phyloP scores from a whole-genome alignment of 805 yeast species.

The Candida glaebosa region DNA sequence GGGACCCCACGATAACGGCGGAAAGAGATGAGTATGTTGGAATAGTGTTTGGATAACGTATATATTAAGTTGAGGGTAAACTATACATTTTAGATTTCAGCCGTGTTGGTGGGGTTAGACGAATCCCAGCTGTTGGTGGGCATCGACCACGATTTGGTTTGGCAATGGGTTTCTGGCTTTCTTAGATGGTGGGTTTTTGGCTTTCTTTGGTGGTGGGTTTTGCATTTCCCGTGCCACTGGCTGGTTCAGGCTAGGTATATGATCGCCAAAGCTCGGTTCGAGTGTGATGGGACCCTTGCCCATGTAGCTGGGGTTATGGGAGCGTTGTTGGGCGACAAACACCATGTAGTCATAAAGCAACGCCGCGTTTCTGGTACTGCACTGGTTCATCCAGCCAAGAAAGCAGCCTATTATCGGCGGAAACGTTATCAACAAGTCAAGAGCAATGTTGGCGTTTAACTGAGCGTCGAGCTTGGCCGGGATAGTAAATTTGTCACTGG shows the following conservation, averaged over 20 bases:
- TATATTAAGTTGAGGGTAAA: too few relatives aligned
- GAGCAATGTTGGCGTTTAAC: slow-evolving; percentile 69
- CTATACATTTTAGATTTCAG: too few relatives aligned
- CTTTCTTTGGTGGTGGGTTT: neutral
- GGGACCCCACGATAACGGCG: too few relatives aligned
- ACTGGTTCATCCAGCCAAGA: slow-evolving; percentile 76
- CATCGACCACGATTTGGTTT: slow-evolving; percentile 7
- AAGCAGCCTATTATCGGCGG: slow-evolving; percentile 80
- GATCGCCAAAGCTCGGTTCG: slow-evolving; percentile 1
- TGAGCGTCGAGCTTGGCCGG: slow-evolving; percentile 61
- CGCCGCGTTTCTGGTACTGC: slow-evolving; percentile 89
- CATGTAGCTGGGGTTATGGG: neutral
- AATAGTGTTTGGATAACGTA: too few relatives aligned
- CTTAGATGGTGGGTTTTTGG: neutral
- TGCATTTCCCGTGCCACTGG: neutral
- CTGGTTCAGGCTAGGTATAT: neutral
- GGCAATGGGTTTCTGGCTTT: neutral
- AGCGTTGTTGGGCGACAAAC: slow-evolving; percentile 16
- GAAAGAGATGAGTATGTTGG: too few relatives aligned
- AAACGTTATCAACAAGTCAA: slow-evolving; percentile 72
- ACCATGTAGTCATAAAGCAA: slow-evolving; percentile 48
- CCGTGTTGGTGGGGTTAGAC: too few relatives aligned
- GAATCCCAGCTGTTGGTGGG: slow-evolving; percentile 15
- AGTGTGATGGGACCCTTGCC: neutral
- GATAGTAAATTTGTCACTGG: slow-evolving; percentile 52